Base-by-base conservation (phyloP, 371 early-diverging fungal genomes). In the Mortierella sp. region DNA sequence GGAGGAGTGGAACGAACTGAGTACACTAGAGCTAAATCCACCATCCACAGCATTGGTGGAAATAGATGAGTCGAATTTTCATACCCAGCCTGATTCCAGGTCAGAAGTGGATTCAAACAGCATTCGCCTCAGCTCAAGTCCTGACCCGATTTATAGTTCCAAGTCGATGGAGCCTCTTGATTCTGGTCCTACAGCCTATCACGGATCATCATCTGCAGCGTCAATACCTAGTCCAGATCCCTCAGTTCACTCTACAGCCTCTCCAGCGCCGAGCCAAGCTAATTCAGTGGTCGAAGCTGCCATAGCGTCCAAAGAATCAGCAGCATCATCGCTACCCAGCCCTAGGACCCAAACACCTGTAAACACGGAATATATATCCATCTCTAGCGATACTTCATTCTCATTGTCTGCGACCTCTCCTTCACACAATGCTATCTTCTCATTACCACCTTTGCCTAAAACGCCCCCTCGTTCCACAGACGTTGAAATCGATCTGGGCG, bases 61-160 rank as follows among this genome's bases (percentile, higher is more conserved):
- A 16, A 45, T 62, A 12, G 22, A 32, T 1, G 22, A 3, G 11
- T 20, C 37, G 32, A 37, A n/a, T 55, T 1, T 24, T 28, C 8
- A 26, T 3, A 35, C 5, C 8, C 35, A 60, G n/a, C 4, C 32
- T 10, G 35, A 22, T 0, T 5, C 14, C 16, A 24, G 32, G n/a
- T n/a, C 37, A 1, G 60, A 35, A 35, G 16, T 18, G 20, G 37
- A 8, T 32, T 9, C 32, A 37, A 8, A 9, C 39, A 58, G 37
- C 6, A 58, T 45, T 43, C 71, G 59, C 39, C 20, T 68, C 43
- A 77, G 72, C n/a, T 77, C 77, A 8, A 72, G 77, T 28, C 68
- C 77, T 16, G 72, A 77, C 30, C 57, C 68, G 16, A 54, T 67
- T 8, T 54, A 22, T 11, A 37, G 49, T 26, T 51, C 40, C 3